phyloP scores from a whole-genome alignment of 176 grass and related monocot species.

The Poa pratensis region DNA sequence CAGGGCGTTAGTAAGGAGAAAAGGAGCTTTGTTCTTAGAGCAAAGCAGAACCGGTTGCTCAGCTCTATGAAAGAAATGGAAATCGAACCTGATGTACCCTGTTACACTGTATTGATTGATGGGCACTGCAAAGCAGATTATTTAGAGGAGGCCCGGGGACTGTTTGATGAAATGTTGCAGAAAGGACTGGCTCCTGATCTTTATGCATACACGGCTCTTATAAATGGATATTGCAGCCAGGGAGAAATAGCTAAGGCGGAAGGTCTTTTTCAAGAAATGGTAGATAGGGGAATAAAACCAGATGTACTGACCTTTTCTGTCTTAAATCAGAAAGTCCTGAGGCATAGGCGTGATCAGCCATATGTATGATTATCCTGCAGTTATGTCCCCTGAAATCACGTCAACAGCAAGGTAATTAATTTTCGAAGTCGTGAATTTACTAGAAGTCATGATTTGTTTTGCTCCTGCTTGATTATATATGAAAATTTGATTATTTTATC shows the following conservation, averaged over 20 bases:
- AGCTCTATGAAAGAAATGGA: slow-evolving; percentile 51
- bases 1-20: slow-evolving; percentile 49
- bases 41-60: slow-evolving; percentile 39
- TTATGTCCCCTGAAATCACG: slow-evolving; percentile 2
- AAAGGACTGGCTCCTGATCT: too few relatives aligned
- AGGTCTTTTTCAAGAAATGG: too few relatives aligned
- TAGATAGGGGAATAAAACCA: slow-evolving; percentile 54
- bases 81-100: slow-evolving; percentile 65
- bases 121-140: too few relatives aligned
- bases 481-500: too few relatives aligned
- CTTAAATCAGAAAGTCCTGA: slow-evolving; percentile 20
- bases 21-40: slow-evolving; percentile 48
- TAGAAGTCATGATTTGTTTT: too few relatives aligned
- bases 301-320: slow-evolving; percentile 55
- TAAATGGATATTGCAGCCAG: too few relatives aligned
- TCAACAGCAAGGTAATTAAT: slow-evolving; percentile 9
- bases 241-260: too few relatives aligned
- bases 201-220: too few relatives aligned
- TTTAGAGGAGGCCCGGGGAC: too few relatives aligned
- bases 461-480: neutral
- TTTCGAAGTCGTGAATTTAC: neutral
- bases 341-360: neutral
- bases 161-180: too few relatives aligned
- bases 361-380: slow-evolving; percentile 15
- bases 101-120: slow-evolving; percentile 88